Evolutionary conservation across 371 early-diverging fungal species (phyloP).

Genomic region (Parasitella parasitica): DNA sequence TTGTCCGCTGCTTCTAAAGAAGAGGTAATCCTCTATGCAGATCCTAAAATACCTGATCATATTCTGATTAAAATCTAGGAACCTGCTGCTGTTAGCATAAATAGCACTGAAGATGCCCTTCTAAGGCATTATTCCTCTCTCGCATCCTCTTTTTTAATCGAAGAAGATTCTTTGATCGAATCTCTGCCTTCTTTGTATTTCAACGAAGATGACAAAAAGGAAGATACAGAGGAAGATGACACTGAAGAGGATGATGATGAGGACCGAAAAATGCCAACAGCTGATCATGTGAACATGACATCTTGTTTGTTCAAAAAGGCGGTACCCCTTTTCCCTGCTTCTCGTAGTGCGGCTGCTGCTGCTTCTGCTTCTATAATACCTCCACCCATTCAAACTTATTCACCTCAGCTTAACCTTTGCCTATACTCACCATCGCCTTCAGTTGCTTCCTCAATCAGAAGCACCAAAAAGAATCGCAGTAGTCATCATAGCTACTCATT

Average conservation of each 20-base stretch:
- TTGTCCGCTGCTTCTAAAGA: background rate
- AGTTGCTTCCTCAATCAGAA: background rate
- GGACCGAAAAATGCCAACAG: background rate
- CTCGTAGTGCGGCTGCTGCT: conserved; percentile 5
- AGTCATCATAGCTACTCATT: background rate
- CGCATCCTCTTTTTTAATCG: background rate
- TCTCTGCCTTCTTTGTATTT: background rate
- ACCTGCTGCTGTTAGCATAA: background rate
- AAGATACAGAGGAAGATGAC: background rate
- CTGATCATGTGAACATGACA: background rate
- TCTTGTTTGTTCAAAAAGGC: background rate
- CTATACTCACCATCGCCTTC: conserved; percentile 3
- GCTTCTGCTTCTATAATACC: background rate
- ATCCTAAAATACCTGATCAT: background rate
- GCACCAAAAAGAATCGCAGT: background rate
- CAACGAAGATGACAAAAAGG: background rate
- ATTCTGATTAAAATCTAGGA: background rate
- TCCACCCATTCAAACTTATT: conserved; percentile 13
- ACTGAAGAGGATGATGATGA: conserved; percentile 4
- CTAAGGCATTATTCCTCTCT: background rate
- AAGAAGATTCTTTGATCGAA: background rate
- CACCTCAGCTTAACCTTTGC: conserved; percentile 10
- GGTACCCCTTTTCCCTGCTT: background rate
- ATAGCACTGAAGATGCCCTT: background rate
- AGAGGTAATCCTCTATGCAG: background rate